Conservation (phyloP, 257 asterid species). For the Solanum rostratum region DNA sequence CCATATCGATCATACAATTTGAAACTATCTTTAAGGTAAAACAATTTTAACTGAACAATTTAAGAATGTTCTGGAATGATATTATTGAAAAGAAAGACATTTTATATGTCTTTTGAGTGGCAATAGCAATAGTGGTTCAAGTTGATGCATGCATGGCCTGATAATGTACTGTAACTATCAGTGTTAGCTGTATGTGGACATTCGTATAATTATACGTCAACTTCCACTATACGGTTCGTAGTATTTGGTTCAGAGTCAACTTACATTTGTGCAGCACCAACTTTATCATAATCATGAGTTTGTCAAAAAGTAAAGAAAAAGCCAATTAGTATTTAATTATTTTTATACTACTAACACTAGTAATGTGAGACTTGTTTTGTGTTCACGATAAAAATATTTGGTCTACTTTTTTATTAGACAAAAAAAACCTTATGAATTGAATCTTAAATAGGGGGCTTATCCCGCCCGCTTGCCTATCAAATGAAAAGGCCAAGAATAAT, state of each 20-base stretch:
- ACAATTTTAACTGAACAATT: not conserved
- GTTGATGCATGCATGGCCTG: not conserved
- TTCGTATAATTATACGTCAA: not conserved
- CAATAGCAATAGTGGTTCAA: not conserved
- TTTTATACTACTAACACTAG: not conserved
- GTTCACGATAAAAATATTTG: not conserved
- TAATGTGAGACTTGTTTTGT: not conserved
- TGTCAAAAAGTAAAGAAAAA: not conserved
- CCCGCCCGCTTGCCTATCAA: too few species aligned
- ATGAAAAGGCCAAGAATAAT: too few species aligned
- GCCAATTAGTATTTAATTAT: not conserved
- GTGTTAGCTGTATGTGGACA: not conserved
- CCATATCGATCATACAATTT: not conserved
- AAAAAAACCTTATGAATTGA: too few species aligned
- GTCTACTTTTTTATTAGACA: not conserved
- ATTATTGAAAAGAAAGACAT: not conserved
- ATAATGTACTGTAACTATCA: not conserved
- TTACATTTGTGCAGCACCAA: not conserved
- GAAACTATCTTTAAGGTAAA: not conserved
- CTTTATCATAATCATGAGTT: not conserved
- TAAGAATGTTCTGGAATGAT: not conserved
- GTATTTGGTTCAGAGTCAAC: not conserved
- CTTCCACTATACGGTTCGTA: not conserved
- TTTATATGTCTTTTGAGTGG: not conserved
- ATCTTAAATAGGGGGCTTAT: too few species aligned